Conservation (phyloP, 345 rosid species). For the Euphorbia tirucalli region DNA sequence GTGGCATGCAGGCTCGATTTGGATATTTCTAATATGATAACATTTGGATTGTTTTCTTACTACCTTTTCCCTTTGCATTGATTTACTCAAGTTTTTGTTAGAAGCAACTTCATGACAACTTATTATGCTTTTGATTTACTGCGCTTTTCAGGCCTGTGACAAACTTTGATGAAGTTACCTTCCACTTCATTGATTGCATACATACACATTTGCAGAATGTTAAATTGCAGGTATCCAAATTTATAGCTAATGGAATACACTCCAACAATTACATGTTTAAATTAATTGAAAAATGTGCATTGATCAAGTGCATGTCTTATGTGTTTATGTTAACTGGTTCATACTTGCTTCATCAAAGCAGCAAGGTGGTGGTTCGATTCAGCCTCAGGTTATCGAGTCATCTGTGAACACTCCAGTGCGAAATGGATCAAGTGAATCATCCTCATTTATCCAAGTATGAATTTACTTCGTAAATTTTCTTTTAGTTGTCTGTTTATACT, state of each 20-base stretch:
- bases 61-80: neutral
- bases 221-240: conserved; percentile 50
- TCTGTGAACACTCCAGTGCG: conserved; percentile 36
- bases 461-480: neutral
- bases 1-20: neutral
- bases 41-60: no score
- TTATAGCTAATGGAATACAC: neutral
- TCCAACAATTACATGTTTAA: neutral
- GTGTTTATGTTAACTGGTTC: conserved; percentile 1
- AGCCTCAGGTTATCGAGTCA: conserved; percentile 39
- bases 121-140: conserved; percentile 7
- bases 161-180: conserved; percentile 80
- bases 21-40: neutral
- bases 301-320: neutral
- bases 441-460: conserved; percentile 52
- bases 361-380: conserved; percentile 38
- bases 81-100: neutral
- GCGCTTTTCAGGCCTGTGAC: conserved; percentile 56
- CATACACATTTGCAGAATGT: conserved; percentile 57
- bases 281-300: neutral
- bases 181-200: conserved; percentile 85
- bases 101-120: neutral
- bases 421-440: conserved; percentile 36
- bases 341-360: conserved; percentile 22
- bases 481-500: neutral